Base-by-base conservation (phyloP, 129 eudicot genomes). In the Chrysanthemum lavandulifolium region DNA sequence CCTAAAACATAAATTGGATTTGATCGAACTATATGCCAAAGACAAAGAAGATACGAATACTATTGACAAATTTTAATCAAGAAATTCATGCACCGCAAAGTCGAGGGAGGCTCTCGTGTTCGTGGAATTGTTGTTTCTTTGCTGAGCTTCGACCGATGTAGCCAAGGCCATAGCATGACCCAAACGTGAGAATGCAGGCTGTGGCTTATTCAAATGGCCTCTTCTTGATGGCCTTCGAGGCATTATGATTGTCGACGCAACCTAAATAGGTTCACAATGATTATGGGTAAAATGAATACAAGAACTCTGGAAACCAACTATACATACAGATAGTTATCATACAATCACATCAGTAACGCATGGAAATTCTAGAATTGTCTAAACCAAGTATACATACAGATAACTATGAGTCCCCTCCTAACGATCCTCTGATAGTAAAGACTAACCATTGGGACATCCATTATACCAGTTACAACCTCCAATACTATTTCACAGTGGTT, bases 131-230 rank as follows among this genome's bases (percentile, higher is more conserved):
- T 1, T 14, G 13, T 63, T 75, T n/a, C n/a, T n/a, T 62, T 56
- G 75, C 4, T 58, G 73, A 31, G 56, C 85, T 58, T 84, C 78
- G 76, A 71, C 69, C 67, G 85, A 64, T 47, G 73, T 66, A 61
- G 79, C 61, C 13, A 76, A 65, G 13, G 88, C 85, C 78, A 75
- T 73, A 18, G 92, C 84, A 61, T 93, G 96, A 53, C 75, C 86
- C 75, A 88, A 84, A 54, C 83, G 83, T 31, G 96, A 88, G 72
- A 91, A 86, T 1, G 87, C 79, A 10, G 84, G 96, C 33, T 65
- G 80, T 13, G 74, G 73, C 72, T 83, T 82, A 67, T 6, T 51
- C 51, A 75, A 57, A 10, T 51, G 81, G 72, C 80, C 14, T 63
- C 66, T 76, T 69, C 84, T 74, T 31, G 78, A 73, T 71, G 89